phyloP scores from a whole-genome alignment of 352 stramenopile species.

The Phytophthora sp. region DNA sequence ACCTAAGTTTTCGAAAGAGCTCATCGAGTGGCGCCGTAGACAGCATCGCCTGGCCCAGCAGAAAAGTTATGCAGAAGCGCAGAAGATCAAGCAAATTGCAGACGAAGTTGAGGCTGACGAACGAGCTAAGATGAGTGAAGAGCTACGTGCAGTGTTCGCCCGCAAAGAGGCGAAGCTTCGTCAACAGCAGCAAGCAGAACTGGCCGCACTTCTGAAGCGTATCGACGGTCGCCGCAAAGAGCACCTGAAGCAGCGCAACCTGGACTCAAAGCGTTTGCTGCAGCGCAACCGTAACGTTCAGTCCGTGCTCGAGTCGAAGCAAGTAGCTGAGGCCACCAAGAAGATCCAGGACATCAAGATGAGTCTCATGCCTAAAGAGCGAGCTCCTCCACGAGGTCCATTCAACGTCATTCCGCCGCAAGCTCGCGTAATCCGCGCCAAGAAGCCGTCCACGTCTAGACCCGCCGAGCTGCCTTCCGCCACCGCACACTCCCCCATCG shows the following conservation, averaged over 20 bases:
- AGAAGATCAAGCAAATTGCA: constrained; percentile 95
- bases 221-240: constrained; percentile 95
- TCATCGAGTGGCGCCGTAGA: constrained; percentile 94
- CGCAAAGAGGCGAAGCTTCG: constrained; percentile 92
- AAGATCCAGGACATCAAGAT: constrained; percentile 85
- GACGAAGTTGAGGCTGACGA: constrained; percentile 95
- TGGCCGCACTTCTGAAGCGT: constrained; percentile 93
- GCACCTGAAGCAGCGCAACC: constrained; percentile 92
- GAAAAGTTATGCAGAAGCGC: constrained; percentile 93
- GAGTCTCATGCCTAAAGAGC: constrained; percentile 73
- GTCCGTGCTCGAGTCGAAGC: constrained; percentile 93
- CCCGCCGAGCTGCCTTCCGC: constrained; percentile 21
- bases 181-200: constrained; percentile 93
- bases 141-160: constrained; percentile 74
- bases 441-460: constrained; percentile 62
- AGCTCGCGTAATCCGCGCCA: constrained; percentile 71
- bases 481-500: constrained; percentile 17
- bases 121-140: constrained; percentile 86
- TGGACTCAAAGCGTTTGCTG: constrained; percentile 93
- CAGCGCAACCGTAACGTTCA: constrained; percentile 97
- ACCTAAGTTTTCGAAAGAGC: constrained; percentile 93
- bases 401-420: constrained; percentile 82
- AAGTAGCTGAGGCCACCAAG: constrained; percentile 79
- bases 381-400: constrained; percentile 44
- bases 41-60: constrained; percentile 94